phyloP scores from a whole-genome alignment of 768 basidiomycete genomes.

The Nidularia pulvinata region DNA sequence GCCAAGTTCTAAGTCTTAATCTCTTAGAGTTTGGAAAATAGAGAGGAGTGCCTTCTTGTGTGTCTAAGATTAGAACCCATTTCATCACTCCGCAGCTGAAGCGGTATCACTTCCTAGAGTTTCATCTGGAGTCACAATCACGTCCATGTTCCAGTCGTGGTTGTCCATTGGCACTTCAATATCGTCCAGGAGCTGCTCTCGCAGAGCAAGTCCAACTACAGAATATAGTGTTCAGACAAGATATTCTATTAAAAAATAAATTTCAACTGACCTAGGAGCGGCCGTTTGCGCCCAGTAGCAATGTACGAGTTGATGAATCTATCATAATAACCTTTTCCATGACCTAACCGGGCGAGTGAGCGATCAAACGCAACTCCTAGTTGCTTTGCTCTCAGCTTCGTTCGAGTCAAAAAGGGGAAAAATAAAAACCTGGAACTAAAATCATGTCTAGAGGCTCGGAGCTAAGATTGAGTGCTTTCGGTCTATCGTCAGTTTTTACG shows the following conservation, averaged over 20 bases:
- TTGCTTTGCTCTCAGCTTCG: background rate
- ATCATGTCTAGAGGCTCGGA: slow-evolving; percentile 58
- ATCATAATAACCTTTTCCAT: slow-evolving; percentile 87
- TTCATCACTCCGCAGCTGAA: background rate
- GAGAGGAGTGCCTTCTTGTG: no score
- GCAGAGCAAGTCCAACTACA: slow-evolving; percentile 63
- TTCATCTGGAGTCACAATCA: slow-evolving; percentile 46
- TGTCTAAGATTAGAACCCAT: no score
- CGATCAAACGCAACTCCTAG: slow-evolving; percentile 78
- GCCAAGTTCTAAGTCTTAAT: no score
- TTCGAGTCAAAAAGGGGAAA: background rate
- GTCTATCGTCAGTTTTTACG: background rate
- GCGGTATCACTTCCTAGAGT: slow-evolving; percentile 6
- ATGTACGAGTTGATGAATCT: slow-evolving; percentile 63
- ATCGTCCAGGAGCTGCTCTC: slow-evolving; percentile 59
- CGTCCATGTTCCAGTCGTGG: slow-evolving; percentile 66
- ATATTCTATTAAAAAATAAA: no score
- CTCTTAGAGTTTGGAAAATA: no score
- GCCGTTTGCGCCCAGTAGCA: slow-evolving; percentile 37
- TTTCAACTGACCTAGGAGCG: slow-evolving; percentile 53
- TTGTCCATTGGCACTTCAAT: slow-evolving; percentile 50
- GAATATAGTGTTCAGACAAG: background rate
- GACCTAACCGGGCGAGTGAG: slow-evolving; percentile 68
- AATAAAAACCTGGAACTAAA: slow-evolving; percentile 58
- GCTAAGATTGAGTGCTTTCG: slow-evolving; percentile 30